Evolutionary conservation across 192 early-diverging fungal genomes (phyloP), one percentile per base, ranked within the genome.

Genomic region (Coemansia sp.): DNA sequence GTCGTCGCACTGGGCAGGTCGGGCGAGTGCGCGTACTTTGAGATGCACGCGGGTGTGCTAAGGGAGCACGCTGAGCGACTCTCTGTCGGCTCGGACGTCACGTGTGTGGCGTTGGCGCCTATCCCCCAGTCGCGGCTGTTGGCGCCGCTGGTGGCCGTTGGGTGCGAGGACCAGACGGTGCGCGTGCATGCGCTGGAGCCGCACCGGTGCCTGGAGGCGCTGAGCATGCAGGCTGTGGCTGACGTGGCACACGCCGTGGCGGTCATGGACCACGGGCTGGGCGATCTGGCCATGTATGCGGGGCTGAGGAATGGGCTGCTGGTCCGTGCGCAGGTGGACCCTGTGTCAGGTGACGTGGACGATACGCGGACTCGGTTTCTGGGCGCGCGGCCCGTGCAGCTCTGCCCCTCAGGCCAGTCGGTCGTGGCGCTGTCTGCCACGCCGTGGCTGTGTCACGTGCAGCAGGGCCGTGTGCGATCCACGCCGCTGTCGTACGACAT

Each of bases 381-480:
- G 34, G 98, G 97, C 10, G 84, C 95, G 12, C 86, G 88, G n/a
- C 79, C 92, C 1, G 94, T 96, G 41, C 94, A 90, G 64, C 85
- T 99, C 38, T 92, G 93, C 66, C 77, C 82, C 33, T 84, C 94
- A 27, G 78, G 69, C 40, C 95, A 8, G 86, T 88, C 46, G 92
- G 91, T 98, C 7, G 76, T 98, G 55, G 94, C 94, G 11, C 74
- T 99, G 31, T 90, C 91, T 7, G 88, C 89, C 22, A 86, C 95
- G 50, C 94, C 97, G 18, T 99, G 97, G 97, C 72, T 97, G 96
- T 91, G 89, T 62, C 96, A 93, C 74, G 90, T 87, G 40, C 88
- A 88, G 74, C 91, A 93, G 68, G 88, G 87, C 0, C 81, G 94
- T 27, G 81, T 87, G 29, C 89, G 90, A 52, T 73, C 94, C 10